A percentile compares a stretch with the other conserved stretches of the same genome.
phyloP scores from a whole-genome alignment of 2,329 filamentous ascomycete species.

The Nothophoma quercina region DNA sequence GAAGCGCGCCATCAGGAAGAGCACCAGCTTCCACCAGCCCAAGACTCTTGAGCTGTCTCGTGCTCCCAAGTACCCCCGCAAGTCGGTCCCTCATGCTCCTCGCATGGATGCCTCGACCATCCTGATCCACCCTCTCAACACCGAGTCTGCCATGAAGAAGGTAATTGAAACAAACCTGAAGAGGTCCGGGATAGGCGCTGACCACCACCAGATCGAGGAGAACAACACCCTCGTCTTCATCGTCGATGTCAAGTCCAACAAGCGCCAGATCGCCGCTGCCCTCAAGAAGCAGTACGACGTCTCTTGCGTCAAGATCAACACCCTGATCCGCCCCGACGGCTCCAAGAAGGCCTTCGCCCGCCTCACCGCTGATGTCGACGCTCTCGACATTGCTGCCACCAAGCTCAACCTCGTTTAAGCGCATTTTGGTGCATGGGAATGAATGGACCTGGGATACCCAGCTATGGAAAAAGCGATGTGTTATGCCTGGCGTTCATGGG shows the following conservation, averaged over 20 bases:
- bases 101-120: conserved; percentile 98
- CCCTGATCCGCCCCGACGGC: conserved; percentile 95
- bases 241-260: conserved; percentile 90
- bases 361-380: conserved; percentile 95
- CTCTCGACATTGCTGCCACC: conserved; percentile 98
- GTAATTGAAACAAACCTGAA: conserved; percentile 4
- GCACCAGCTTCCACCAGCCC: conserved; percentile 95
- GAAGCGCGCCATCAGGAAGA: conserved; percentile 88
- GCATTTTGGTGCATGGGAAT: conserved; percentile 32
- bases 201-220: conserved; percentile 79
- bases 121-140: conserved; percentile 97
- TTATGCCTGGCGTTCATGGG: conserved; percentile 48
- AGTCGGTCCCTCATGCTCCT: conserved; percentile 87
- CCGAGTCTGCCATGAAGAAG: conserved; percentile 99
- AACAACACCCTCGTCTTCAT: conserved; percentile 99
- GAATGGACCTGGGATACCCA: conserved; percentile 44
- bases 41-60: conserved; percentile 95
- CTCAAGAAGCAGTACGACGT: conserved; percentile 99
- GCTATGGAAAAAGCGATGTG: conserved; percentile 46
- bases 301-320: conserved; percentile 99
- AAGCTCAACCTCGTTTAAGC: conserved; percentile 97
- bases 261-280: conserved; percentile 98
- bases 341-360: conserved; percentile 99
- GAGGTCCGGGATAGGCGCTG: not conserved
- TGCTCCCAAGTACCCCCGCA: conserved; percentile 94